A percentile compares a stretch with the other conserved stretches of the same genome.
Conservation (phyloP, 805 yeast species). For the Saccharomycopsis guyanensis region DNA sequence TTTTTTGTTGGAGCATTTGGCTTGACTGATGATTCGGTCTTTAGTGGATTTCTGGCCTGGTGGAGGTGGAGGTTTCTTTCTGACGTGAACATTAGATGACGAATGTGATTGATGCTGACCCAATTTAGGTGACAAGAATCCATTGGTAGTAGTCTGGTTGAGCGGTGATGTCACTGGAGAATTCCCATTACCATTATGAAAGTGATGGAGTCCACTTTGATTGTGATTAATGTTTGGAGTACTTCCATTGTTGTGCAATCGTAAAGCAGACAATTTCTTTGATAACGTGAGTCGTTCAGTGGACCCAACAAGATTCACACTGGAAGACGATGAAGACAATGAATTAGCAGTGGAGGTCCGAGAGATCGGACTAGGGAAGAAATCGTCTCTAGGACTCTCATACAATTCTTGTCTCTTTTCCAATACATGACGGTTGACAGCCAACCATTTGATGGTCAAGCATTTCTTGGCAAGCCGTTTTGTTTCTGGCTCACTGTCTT, state of each 20-base stretch:
- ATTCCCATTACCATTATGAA: not conserved
- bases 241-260: not conserved
- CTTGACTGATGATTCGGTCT: not conserved
- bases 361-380: constrained; percentile 3
- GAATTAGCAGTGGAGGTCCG: constrained; percentile 16
- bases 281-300: constrained; percentile 2
- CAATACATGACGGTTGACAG: constrained; percentile 11
- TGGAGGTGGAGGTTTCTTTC: constrained; percentile 10
- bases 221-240: not conserved
- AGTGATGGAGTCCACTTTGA: not conserved
- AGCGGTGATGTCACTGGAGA: constrained; percentile 2
- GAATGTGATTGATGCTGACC: not conserved
- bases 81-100: not conserved
- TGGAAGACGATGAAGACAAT: constrained; percentile 11
- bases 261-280: constrained; percentile 1
- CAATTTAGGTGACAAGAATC: not conserved
- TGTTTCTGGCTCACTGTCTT: constrained; percentile 4
- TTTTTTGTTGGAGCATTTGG: constrained; percentile 1
- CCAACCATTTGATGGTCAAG: constrained; percentile 16
- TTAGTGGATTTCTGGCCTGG: constrained; percentile 3
- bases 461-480: constrained; percentile 19
- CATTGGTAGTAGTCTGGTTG: not conserved
- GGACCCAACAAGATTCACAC: not conserved
- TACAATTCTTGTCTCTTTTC: constrained; percentile 2
- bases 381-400: not conserved